Conservation (phyloP, 805 yeast genomes). For the Isabelozyma gotoi region DNA sequence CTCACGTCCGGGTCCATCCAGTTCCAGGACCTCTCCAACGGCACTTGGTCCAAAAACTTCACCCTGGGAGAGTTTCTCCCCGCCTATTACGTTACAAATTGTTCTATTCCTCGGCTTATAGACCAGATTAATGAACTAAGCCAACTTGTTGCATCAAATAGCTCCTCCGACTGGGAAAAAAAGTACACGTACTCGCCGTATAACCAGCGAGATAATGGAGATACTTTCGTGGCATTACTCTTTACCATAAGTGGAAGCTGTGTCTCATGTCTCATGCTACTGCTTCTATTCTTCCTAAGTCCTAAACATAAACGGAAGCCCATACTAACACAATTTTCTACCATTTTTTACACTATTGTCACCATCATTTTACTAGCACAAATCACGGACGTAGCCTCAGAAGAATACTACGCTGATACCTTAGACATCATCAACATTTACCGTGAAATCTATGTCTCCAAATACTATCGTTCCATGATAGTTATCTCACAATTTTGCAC, state of each 20-base stretch:
- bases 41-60: conserved; percentile 12
- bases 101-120: conserved; percentile 21
- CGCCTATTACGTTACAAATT: conserved; percentile 49
- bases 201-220: conserved; percentile 36
- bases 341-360: conserved; percentile 54
- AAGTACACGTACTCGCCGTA: conserved; percentile 29
- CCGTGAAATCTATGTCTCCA: conserved; percentile 33
- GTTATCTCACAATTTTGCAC: conserved; percentile 44
- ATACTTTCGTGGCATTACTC: conserved; percentile 43
- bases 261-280: conserved; percentile 70
- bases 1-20: conserved; percentile 32
- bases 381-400: conserved; percentile 44
- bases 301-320: conserved; percentile 56
- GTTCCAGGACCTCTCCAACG: conserved; percentile 15
- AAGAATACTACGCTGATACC: conserved; percentile 52
- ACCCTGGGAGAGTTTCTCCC: conserved; percentile 26
- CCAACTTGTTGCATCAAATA: background rate
- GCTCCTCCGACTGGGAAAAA: background rate
- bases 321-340: conserved; percentile 52
- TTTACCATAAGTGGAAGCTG: conserved; percentile 57
- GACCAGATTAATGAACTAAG: background rate
- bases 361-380: conserved; percentile 51
- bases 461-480: conserved; percentile 36
- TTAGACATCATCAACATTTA: conserved; percentile 51
- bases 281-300: conserved; percentile 53